A percentile compares a stretch with the other conserved stretches of the same genome.
Evolutionary conservation across 2,329 filamentous ascomycete genomes (phyloP).

Genomic region (Scedosporium apiospermum): DNA sequence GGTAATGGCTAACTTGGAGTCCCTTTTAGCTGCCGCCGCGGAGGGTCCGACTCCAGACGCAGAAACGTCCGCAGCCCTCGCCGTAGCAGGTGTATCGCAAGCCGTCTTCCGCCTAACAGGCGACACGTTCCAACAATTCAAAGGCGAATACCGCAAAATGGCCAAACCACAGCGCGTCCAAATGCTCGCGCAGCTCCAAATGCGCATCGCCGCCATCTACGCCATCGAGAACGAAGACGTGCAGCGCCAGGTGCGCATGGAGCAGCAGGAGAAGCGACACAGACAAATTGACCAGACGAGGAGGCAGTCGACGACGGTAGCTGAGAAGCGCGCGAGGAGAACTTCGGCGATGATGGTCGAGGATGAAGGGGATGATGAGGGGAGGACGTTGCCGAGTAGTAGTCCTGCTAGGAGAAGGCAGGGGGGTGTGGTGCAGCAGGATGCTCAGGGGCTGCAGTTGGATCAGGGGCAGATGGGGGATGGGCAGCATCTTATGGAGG

Average conservation of each 20-base stretch:
- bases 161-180: constrained; percentile 27
- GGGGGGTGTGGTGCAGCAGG: constrained; percentile 16
- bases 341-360: constrained; percentile 5
- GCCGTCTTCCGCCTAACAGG: constrained; percentile 28
- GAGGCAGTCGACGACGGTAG: constrained; percentile 10
- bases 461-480: constrained; percentile 10
- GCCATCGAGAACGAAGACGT: constrained; percentile 34
- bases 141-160: constrained; percentile 33
- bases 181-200: constrained; percentile 28
- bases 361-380: neutral
- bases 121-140: constrained; percentile 34
- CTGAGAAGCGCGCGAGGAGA: constrained; percentile 14
- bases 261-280: constrained; percentile 27
- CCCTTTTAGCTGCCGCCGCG: neutral
- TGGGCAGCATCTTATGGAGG: neutral
- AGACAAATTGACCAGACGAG: constrained; percentile 25
- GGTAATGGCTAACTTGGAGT: neutral
- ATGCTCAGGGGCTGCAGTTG: constrained; percentile 16
- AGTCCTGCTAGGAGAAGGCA: constrained; percentile 1
- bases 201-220: constrained; percentile 33
- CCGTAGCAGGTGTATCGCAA: constrained; percentile 29
- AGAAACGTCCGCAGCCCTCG: constrained; percentile 26
- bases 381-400: neutral
- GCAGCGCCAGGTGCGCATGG: constrained; percentile 28
- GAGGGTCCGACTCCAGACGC: constrained; percentile 21